These are phyloP conservation scores for Aspergillus hortae DNA, from an alignment of 2,329 filamentous ascomycete genomes.

Conservation along the genomic window DNA sequence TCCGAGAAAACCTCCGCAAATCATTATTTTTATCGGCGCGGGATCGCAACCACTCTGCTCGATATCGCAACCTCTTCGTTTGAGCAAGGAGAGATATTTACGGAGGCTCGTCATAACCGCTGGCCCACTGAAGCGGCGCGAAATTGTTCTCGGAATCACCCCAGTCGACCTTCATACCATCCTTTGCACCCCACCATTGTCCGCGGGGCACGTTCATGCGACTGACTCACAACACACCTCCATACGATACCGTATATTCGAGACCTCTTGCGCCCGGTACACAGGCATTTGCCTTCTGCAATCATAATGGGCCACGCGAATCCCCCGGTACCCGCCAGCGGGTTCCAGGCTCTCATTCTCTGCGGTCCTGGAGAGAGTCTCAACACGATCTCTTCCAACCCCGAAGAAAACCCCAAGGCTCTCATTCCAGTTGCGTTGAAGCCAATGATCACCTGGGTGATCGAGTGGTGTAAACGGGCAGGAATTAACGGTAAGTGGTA, in stretches of 20 bases:
- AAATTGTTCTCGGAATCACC: background rate
- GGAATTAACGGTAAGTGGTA: slow-evolving; percentile 44
- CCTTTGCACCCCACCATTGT: slow-evolving; percentile 3
- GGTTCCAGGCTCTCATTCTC: slow-evolving; percentile 47
- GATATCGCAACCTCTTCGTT: background rate
- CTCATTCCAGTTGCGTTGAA: slow-evolving; percentile 34
- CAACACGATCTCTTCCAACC: slow-evolving; percentile 47
- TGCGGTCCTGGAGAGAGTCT: slow-evolving; percentile 46
- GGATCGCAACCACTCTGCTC: too few species aligned
- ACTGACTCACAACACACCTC: background rate
- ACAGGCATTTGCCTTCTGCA: background rate
- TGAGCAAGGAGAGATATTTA: background rate
- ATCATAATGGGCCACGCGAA: slow-evolving; percentile 6
- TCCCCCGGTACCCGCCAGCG: slow-evolving; percentile 15
- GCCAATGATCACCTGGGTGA: slow-evolving; percentile 47
- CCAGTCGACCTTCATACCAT: background rate
- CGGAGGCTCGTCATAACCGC: background rate
- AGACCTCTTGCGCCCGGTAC: background rate
- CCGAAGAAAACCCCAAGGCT: slow-evolving; percentile 45
- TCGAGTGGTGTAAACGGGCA: slow-evolving; percentile 48
- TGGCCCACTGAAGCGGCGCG: background rate
- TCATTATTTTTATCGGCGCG: background rate
- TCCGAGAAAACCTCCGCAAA: slow-evolving; percentile 2
- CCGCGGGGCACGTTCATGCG: slow-evolving; percentile 6
- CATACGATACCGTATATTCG: background rate